Percentiles rank a stretch among this genome's conserved stretches.
Conservation (phyloP, 208 protist species). For the Acanthamoeba pearcei region DNA sequence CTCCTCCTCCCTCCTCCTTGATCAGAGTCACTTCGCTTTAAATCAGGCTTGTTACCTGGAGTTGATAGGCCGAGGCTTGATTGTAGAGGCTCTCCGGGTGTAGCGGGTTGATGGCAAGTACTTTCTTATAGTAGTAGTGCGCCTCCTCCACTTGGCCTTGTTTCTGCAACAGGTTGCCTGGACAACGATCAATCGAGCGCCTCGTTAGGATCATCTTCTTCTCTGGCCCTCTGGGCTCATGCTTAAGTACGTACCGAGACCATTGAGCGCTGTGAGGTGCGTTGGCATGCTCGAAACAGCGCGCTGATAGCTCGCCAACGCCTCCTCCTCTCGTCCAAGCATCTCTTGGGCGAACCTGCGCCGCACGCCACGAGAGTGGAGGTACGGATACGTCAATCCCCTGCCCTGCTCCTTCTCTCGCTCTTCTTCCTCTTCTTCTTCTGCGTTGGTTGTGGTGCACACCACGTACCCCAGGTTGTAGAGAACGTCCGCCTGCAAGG, state of each 20-base stretch:
- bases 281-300: not conserved
- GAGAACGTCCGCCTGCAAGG: not conserved
- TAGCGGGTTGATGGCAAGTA: not conserved
- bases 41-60: not conserved
- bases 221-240: too few relatives aligned
- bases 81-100: not conserved
- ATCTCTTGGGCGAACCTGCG: not conserved
- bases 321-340: slow-evolving; percentile 2
- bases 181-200: too few relatives aligned
- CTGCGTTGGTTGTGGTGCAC: too few relatives aligned
- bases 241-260: not conserved
- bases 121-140: slow-evolving; percentile 20
- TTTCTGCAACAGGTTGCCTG: slow-evolving; percentile 24
- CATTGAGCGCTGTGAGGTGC: not conserved
- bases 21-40: not conserved
- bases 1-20: not conserved
- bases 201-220: too few relatives aligned
- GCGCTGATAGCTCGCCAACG: not conserved
- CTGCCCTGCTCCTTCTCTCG: not conserved
- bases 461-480: not conserved
- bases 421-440: too few relatives aligned
- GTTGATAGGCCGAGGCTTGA: not conserved
- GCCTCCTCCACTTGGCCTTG: not conserved
- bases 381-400: not conserved
- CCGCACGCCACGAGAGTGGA: not conserved